Percentiles rank a stretch among this genome's conserved stretches.
phyloP scores from a whole-genome alignment of 192 early-diverging fungal species.

The Spinellus fusiger region DNA sequence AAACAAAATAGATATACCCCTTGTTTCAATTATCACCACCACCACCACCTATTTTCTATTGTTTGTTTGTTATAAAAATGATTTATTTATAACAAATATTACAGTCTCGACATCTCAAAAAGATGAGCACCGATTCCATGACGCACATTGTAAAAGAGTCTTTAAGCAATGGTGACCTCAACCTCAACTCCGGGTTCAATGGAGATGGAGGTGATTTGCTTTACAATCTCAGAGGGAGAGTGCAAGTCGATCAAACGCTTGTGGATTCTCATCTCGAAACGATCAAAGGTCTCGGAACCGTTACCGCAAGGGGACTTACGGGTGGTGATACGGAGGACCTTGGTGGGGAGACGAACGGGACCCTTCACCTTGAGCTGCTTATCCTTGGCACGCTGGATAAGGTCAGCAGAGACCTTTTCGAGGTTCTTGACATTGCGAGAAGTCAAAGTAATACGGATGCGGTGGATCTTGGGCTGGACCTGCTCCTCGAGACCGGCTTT shows the following conservation, averaged over 20 bases:
- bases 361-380: constrained; percentile 98
- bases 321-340: constrained; percentile 96
- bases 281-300: constrained; percentile 99
- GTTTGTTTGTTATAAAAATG: no score
- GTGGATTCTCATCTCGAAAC: constrained; percentile 98
- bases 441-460: constrained; percentile 99
- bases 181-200: constrained; percentile 96
- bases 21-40: no score
- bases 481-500: constrained; percentile 76
- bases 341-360: constrained; percentile 98
- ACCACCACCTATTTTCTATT: no score
- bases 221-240: constrained; percentile 99
- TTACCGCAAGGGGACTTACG: constrained; percentile 99
- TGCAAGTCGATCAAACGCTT: constrained; percentile 99
- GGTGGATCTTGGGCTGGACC: constrained; percentile 79
- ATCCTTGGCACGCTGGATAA: constrained; percentile 98
- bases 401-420: constrained; percentile 97
- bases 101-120: background rate
- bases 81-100: background rate
- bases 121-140: background rate
- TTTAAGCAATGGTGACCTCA: constrained; percentile 86
- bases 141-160: background rate
- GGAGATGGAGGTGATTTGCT: constrained; percentile 98
- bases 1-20: no score
- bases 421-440: constrained; percentile 98